A percentile compares a stretch with the other conserved stretches of the same genome.
phyloP scores from a whole-genome alignment of 306 rosid species.

The Echinosophora koreensis region DNA sequence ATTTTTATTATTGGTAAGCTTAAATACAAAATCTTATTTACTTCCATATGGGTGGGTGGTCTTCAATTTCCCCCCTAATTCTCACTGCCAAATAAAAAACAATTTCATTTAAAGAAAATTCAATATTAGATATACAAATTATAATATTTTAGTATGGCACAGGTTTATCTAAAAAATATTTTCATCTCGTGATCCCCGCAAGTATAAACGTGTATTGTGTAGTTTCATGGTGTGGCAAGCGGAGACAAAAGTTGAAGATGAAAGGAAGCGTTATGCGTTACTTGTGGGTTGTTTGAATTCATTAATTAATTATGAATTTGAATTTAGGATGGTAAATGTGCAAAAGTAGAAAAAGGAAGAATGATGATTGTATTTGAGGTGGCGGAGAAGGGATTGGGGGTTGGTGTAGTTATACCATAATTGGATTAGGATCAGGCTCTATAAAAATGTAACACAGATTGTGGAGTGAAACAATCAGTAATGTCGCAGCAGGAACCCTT shows the following conservation, averaged over 20 bases:
- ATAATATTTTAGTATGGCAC: too few species aligned
- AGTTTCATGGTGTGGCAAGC: too few species aligned
- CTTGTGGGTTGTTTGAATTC: not conserved
- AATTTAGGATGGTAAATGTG: constrained; percentile 16
- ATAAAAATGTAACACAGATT: too few species aligned
- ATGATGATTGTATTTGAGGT: not conserved
- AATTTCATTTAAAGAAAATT: not conserved
- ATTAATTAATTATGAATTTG: not conserved
- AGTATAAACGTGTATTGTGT: not conserved
- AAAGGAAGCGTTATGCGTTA: not conserved
- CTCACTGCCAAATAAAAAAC: constrained; percentile 38
- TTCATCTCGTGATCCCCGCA: constrained; percentile 19
- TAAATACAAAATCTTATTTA: constrained; percentile 21
- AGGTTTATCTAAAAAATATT: not conserved
- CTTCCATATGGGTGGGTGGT: constrained; percentile 2
- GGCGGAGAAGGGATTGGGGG: not conserved
- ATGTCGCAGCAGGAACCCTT: too few species aligned
- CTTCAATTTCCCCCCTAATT: constrained; percentile 29
- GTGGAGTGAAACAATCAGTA: too few species aligned
- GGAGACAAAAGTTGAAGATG: constrained; percentile 13
- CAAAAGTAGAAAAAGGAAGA: constrained; percentile 37
- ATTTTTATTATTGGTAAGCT: constrained; percentile 56
- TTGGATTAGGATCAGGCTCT: constrained; percentile 30
- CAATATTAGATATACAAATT: not conserved
- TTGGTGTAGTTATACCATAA: not conserved